A percentile compares a stretch with the other conserved stretches of the same genome.
phyloP scores from a whole-genome alignment of 2,329 filamentous ascomycete species.

The Cercospora sp. region DNA sequence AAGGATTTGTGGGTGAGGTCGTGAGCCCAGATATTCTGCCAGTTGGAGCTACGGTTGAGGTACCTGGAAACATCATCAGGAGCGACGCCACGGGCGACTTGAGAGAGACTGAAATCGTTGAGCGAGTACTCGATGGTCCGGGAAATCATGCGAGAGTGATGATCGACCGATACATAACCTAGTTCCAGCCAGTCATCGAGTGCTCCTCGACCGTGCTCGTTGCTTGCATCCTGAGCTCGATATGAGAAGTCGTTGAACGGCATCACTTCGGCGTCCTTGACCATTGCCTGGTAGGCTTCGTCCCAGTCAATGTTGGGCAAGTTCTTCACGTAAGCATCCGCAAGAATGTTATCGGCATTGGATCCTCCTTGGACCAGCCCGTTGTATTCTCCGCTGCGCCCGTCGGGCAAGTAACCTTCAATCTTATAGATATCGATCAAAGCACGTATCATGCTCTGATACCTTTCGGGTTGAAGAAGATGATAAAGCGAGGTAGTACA shows the following conservation, averaged over 20 bases:
- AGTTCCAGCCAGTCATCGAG: constrained; percentile 48
- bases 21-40: constrained; percentile 47
- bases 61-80: constrained; percentile 45
- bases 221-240: constrained; percentile 37
- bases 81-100: constrained; percentile 45
- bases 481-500: constrained; percentile 67
- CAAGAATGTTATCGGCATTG: constrained; percentile 41
- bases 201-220: constrained; percentile 47
- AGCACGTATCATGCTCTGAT: constrained; percentile 66
- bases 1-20: constrained; percentile 42
- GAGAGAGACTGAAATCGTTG: constrained; percentile 47
- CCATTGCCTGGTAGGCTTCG: constrained; percentile 40
- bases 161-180: constrained; percentile 43
- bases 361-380: constrained; percentile 41
- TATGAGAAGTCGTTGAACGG: constrained; percentile 37
- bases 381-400: constrained; percentile 40
- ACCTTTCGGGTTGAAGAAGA: constrained; percentile 61
- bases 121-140: constrained; percentile 47
- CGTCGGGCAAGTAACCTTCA: constrained; percentile 42
- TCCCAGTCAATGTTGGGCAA: constrained; percentile 36
- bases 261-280: constrained; percentile 39
- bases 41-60: constrained; percentile 43
- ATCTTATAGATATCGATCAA: constrained; percentile 65
- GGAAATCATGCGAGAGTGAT: constrained; percentile 43
- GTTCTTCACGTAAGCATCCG: constrained; percentile 41